phyloP scores from a whole-genome alignment of 2,329 filamentous ascomycete genomes.

The Rhexocercosporidium sp. region DNA sequence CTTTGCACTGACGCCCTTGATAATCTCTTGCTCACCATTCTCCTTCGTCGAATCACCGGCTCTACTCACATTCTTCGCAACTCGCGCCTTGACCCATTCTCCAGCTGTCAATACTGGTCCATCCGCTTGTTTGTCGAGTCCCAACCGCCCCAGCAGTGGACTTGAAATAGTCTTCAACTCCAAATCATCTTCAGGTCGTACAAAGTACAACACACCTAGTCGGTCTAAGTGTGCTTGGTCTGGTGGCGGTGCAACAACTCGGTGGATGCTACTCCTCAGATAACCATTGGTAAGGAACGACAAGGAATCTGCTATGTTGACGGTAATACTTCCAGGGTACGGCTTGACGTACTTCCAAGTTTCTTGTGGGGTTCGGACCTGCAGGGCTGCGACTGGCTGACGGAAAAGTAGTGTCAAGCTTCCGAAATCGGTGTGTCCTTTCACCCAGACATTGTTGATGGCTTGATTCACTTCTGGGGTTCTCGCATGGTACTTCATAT shows the following conservation, averaged over 20 bases:
- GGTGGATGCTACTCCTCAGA: constrained; percentile 49
- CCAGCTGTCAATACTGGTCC: constrained; percentile 15
- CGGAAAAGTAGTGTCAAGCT: constrained; percentile 47
- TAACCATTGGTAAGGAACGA: constrained; percentile 53
- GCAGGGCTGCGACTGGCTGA: constrained; percentile 45
- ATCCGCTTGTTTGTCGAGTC: constrained; percentile 13
- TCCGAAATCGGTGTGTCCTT: constrained; percentile 49
- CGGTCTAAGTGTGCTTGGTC: constrained; percentile 46
- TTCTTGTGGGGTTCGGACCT: constrained; percentile 47
- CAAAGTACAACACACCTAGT: constrained; percentile 52
- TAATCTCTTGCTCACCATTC: constrained; percentile 18
- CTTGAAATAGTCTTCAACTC: constrained; percentile 35
- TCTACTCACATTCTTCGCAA: constrained; percentile 19
- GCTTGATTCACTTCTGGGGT: constrained; percentile 51
- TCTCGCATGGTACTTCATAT: constrained; percentile 61
- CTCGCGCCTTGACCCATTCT: constrained; percentile 22
- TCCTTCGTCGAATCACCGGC: constrained; percentile 10
- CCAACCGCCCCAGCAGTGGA: constrained; percentile 37
- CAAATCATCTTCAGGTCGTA: constrained; percentile 30
- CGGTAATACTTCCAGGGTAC: constrained; percentile 52
- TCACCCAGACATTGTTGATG: constrained; percentile 50
- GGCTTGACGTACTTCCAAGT: constrained; percentile 57
- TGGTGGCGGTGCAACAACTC: constrained; percentile 41
- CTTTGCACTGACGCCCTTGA: constrained; percentile 15
- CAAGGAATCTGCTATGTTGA: constrained; percentile 54